These are phyloP conservation scores for Artemisia princeps DNA, from an alignment of 140 eudicot species.

Conservation along the genomic window DNA sequence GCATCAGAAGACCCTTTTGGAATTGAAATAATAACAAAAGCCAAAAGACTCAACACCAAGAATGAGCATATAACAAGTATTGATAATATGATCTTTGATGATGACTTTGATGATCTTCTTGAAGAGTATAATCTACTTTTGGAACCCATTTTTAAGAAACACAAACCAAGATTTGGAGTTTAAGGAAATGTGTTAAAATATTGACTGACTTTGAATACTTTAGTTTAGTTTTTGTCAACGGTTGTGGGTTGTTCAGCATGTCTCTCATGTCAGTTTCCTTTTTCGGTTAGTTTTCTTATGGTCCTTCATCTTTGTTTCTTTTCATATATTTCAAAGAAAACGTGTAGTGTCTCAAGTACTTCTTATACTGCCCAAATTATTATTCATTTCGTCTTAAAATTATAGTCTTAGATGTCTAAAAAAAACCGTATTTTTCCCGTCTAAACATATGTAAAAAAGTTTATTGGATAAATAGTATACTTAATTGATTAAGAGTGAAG, in stretches of 20 bases:
- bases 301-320: conserved; percentile 9
- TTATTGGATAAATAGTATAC: too few species aligned
- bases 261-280: conserved; percentile 18
- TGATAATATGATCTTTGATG: conserved; percentile 39
- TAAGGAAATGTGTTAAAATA: not conserved
- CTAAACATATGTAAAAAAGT: too few species aligned
- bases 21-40: conserved; percentile 47
- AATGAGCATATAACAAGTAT: conserved; percentile 36
- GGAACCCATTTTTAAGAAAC: conserved; percentile 33
- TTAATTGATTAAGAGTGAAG: too few species aligned
- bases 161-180: not conserved
- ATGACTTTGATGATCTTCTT: conserved; percentile 34
- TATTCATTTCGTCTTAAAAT: too few species aligned
- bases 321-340: not conserved
- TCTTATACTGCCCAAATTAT: too few species aligned
- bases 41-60: conserved; percentile 45
- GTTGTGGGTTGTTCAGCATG: conserved; percentile 27
- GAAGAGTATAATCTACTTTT: conserved; percentile 35
- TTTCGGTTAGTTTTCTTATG: not conserved
- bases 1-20: conserved; percentile 33
- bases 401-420: too few species aligned
- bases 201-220: too few species aligned
- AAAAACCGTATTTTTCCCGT: too few species aligned
- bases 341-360: not conserved
- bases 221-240: conserved; percentile 24